Base-by-base conservation (phyloP, 192 early-diverging fungal species). In the Podochytrium sp. region DNA sequence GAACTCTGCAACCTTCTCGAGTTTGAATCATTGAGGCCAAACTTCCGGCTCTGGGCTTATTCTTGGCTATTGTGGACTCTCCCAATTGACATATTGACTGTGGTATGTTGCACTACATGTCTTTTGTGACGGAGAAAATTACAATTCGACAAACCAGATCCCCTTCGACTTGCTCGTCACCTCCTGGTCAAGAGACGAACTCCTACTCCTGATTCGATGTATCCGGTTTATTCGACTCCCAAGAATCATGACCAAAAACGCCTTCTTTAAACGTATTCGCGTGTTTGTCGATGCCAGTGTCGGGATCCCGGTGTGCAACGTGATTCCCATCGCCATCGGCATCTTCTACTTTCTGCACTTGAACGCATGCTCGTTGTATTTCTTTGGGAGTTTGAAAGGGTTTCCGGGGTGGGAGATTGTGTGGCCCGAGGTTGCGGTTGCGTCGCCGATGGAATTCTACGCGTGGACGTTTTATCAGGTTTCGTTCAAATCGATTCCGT, bases 291-390 rank as follows among this genome's bases (percentile, higher is more conserved):
- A 65, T 6, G 25, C 38, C 16, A 33, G 25, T 10, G 29, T 42
- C 7, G 64, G 41, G 23, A 49, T 49, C 18, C 43, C 64, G 10
- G 34, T 51, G 10, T 50, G 27, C 2, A 43, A 65, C 10, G 33
- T 65, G 7, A 65, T 65, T 30, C 40, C 40, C 30, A 65, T 65
- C 20, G 64, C 49, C 6, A 18, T n/a, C 49, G 64, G 23, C n/a
- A 65, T 65, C 7, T 49, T 65, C 23, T 49, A 41, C 23, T 65
- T 65, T 47, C n/a, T 65, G 1, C 64, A 65, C 34, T 29, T 49
- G 10, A 65, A 65, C 32, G 64, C 64, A 16, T 65, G 64, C 64
- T 42, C 23, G n/a, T 29, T 65, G 64, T 65, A 65, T 51, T 65
- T 23, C 34, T 65, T 65, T 32, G 64, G 64, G 6, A 12, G 7